Conservation (phyloP, 2,329 filamentous ascomycete species). For the Juglanconis juglandina region DNA sequence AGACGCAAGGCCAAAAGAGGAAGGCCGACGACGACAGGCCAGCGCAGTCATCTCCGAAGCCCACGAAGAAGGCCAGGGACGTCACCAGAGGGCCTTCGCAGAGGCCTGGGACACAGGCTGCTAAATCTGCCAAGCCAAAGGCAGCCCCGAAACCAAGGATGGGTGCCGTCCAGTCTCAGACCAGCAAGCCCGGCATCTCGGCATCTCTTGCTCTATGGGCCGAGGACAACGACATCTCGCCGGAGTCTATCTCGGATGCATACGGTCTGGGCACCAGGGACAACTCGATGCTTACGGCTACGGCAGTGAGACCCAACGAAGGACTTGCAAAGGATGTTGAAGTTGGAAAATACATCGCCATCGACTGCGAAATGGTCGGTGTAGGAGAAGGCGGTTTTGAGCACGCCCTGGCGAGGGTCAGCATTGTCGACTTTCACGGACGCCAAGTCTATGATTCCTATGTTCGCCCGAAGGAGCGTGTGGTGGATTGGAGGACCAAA, state of each 20-base stretch:
- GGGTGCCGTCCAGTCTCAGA: conserved; percentile 52
- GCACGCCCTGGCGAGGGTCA: conserved; percentile 80
- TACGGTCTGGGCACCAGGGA: conserved; percentile 55
- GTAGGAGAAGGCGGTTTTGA: conserved; percentile 67
- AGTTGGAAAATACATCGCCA: conserved; percentile 83
- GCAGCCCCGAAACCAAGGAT: conserved; percentile 35
- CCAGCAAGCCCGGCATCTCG: conserved; percentile 40
- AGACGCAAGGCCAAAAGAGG: conserved; percentile 38
- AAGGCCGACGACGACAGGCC: conserved; percentile 34
- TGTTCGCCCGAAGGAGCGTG: conserved; percentile 71
- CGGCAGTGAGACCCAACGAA: conserved; percentile 57
- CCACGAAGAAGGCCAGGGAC: conserved; percentile 30
- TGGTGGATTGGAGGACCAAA: conserved; percentile 86
- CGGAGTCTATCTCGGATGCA: conserved; percentile 57
- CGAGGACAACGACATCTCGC: conserved; percentile 57
- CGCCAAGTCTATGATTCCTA: conserved; percentile 92
- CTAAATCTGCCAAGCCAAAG: conserved; percentile 19
- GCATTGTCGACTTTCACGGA: conserved; percentile 90
- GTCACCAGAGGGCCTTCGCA: conserved; percentile 5
- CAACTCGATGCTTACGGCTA: conserved; percentile 45
- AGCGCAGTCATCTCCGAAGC: conserved; percentile 21
- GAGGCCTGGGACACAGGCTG: conserved; percentile 13
- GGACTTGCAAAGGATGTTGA: conserved; percentile 61
- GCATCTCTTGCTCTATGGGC: conserved; percentile 59
- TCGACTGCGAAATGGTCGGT: conserved; percentile 99